Evolutionary conservation across 1,284 basidiomycete species (phyloP), one percentile per base, ranked within the genome.

Genomic region (Mycena sp.): DNA sequence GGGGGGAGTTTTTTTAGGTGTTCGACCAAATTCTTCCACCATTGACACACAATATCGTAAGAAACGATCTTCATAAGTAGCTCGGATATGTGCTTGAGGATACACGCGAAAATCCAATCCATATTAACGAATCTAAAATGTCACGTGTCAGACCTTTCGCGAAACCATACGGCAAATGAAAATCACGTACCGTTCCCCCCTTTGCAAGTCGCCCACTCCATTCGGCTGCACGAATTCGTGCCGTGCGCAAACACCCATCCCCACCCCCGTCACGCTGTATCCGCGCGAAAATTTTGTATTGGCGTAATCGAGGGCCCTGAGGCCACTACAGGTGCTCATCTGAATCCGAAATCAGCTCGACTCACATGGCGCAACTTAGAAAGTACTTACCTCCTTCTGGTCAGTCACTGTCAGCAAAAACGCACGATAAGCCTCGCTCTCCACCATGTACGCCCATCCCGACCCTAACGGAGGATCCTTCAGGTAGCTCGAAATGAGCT

Each of bases 101-200:
- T 41, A 7, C 9, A 41, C 17, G 40, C 40, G n/a, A 41, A 62
- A 0, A 77, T 23, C 49, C 73, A 80, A 58, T 81, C 78, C 64
- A 80, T 76, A 55, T 80, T 80, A 9, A 66, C 67, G 53, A 76
- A 77, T 46, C 78, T 77, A n/a, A n/a, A 14, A 9, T n/a, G n/a
- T n/a, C 9, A 7, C 7, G 50, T 14, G 32, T 35, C 32, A 35
- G 32, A 11, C 32, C 7, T 14, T 35, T 7, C 32, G 32, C 21
- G 58, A 43, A 38, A 19, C n/a, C 49, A 29, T 14, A 54, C 45
- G 19, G 14, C 14, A 35, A 35, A 35, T 35, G n/a, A n/a, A n/a
- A n/a, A n/a, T n/a, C n/a, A n/a, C 32, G 14, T 30, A 46, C 44
- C 44, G 14, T 50, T 68, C 66, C 9, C 66, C 66, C 19, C 40